Base-by-base conservation (phyloP, 192 early-diverging fungal species). In the Kickxella alabastrina region DNA sequence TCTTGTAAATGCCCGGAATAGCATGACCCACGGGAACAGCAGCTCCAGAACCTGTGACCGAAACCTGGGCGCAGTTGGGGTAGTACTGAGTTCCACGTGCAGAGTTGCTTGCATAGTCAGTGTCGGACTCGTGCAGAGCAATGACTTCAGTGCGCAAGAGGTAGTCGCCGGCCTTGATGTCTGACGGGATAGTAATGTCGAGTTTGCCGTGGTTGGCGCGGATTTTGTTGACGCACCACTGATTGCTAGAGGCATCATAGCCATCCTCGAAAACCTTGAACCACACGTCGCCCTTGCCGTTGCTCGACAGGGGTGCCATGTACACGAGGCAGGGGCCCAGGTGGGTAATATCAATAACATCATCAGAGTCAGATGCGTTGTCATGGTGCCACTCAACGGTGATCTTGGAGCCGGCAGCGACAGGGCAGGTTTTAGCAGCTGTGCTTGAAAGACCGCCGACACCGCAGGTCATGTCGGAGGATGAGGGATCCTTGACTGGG, bases 241-340 rank as follows among this genome's bases (percentile, higher is more conserved):
- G 5, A 10, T 21, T 12, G 1, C 23, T 31, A 4, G 15, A 22
- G 18, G 38, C 39, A 28, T 52, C 51, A 24, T 52, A 52, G 18
- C 41, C 51, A 18, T 52, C 51, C 37, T 52, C 41, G 24, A 42
- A 52, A 29, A 52, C 26, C 51, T 52, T 52, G 51, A 52, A 52
- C 51, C 51, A 52, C 1, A 52, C 51, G 18, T 52, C 24, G 29
- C 51, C 51, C 18, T 7, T 13, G 13, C 51, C 51, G 29, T 52
- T 52, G 51, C 36, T 40, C 10, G 25, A 4, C 26, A 43, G 18
- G 8, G 51, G 51, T 2, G 51, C 51, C 51, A 52, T 52, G 29
- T 52, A 52, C n/a, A 52, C 51, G 36, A 42, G 35, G 51, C 51
- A 52, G 3, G 51, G 51, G 25, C 51, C 51, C n/a, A 40, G 28